Base-by-base conservation (phyloP, 202 grass and related monocot genomes). In the Alloteropsis angusta region DNA sequence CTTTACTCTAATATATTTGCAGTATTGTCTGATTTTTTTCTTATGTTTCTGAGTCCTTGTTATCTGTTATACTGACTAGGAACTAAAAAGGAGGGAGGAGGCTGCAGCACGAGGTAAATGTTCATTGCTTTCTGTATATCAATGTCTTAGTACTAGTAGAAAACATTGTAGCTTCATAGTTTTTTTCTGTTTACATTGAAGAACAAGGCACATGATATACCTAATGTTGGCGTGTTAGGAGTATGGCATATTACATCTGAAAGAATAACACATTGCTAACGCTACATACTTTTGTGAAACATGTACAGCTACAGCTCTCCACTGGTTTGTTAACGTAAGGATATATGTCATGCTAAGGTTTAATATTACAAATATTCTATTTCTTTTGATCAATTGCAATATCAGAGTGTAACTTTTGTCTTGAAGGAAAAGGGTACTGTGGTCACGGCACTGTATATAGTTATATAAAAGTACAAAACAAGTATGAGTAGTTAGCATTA, bases 41-140 rank as follows among this genome's bases (percentile, higher is more conserved):
- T 64, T 30, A 55, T 43, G 19, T 21, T 81, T 77, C 34, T 84
- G 41, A 79, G 65, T 77, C 22, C 55, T 64, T 77, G 16, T 17
- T 68, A 44, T 80, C 72, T 42, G 50, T 63, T 86, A 13, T 84
- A 25, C 39, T 75, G 77, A 58, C 13, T 83, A 99, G 96, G 96
- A 99, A 45, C 54, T 99, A 47, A 93, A 96, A 89, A 76, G 86
- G 42, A 90, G 85, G 69, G 96, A 99, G 82, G 96, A 96, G 66
- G 96, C 96, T 70, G 92, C 90, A 77, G 84, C 83, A 45, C 85
- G 86, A 65, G 92, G 96, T 99, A 89, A 73, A 22, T 39, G 35
- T 44, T 87, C 54, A 30, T 59, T 21, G 17, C 41, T 36, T 36
- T 75, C 62, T 1, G 55, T 83, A 49, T 41, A 65, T 32, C 3